A percentile compares a stretch with the other conserved stretches of the same genome.
Evolutionary conservation across 2,329 filamentous ascomycete species (phyloP).

Genomic region (Coleophoma cylindrospora): DNA sequence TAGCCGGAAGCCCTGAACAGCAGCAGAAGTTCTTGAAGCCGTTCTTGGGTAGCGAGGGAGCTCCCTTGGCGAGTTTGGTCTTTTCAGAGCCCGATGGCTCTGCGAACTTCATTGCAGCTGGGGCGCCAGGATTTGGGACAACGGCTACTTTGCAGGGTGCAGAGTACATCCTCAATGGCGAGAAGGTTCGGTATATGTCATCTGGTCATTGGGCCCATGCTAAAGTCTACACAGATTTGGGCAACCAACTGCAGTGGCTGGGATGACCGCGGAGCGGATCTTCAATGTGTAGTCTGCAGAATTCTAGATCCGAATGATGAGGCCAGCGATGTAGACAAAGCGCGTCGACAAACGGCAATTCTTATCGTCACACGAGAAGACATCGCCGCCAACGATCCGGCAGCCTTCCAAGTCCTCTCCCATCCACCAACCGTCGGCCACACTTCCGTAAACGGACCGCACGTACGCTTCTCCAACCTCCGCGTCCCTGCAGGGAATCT

Average conservation of each 20-base stretch:
- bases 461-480: slow-evolving; percentile 41
- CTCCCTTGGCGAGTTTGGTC: slow-evolving; percentile 44
- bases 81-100: slow-evolving; percentile 44
- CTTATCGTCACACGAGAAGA: slow-evolving; percentile 42
- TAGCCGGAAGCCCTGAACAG: slow-evolving; percentile 35
- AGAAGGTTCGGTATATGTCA: slow-evolving; percentile 34
- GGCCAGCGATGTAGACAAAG: too few species aligned
- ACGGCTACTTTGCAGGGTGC: slow-evolving; percentile 42
- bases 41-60: slow-evolving; percentile 38
- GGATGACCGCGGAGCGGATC: slow-evolving; percentile 45
- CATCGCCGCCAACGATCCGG: slow-evolving; percentile 36
- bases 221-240: slow-evolving; percentile 35
- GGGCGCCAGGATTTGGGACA: slow-evolving; percentile 41
- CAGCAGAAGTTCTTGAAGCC: slow-evolving; percentile 36
- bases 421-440: slow-evolving; percentile 41
- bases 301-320: background rate
- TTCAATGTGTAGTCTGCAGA: slow-evolving; percentile 47
- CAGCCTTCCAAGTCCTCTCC: slow-evolving; percentile 39
- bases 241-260: slow-evolving; percentile 48
- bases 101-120: slow-evolving; percentile 45
- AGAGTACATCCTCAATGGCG: slow-evolving; percentile 46
- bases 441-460: slow-evolving; percentile 42
- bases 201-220: too few species aligned
- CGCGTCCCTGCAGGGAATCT: slow-evolving; percentile 41
- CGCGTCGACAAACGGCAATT: too few species aligned